phyloP scores from a whole-genome alignment of 306 rosid species.

The Trifolium repens region DNA sequence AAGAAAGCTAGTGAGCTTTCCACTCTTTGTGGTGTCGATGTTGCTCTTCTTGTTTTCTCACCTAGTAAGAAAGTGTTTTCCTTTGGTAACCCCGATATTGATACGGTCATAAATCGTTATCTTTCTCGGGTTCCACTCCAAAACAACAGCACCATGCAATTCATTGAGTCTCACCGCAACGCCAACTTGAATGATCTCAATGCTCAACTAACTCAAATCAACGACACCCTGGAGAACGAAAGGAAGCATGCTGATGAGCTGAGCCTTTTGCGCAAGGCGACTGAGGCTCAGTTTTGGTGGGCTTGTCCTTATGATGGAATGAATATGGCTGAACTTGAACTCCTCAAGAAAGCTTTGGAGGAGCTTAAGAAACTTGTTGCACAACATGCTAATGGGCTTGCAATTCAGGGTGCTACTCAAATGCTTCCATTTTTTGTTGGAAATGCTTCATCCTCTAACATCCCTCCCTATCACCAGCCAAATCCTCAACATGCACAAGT shows the following conservation, averaged over 20 bases:
- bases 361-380: neutral
- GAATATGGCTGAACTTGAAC: neutral
- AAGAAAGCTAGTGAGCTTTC: neutral
- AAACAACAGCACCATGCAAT: neutral
- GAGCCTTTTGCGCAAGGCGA: neutral
- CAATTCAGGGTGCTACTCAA: neutral
- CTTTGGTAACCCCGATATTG: neutral
- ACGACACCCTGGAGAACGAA: neutral
- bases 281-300: neutral
- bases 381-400: neutral
- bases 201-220: neutral
- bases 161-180: neutral
- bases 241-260: neutral
- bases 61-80: neutral
- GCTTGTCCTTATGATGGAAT: neutral
- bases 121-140: neutral
- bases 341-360: neutral
- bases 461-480: neutral
- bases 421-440: neutral
- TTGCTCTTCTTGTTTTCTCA: neutral
- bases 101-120: neutral
- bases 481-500: neutral
- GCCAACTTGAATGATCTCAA: neutral
- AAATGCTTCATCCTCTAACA: neutral
- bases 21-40: neutral